Percentiles rank a stretch among this genome's conserved stretches.
phyloP scores from a whole-genome alignment of 2,329 filamentous ascomycete genomes.

The Colletotrichum ledebouriae region DNA sequence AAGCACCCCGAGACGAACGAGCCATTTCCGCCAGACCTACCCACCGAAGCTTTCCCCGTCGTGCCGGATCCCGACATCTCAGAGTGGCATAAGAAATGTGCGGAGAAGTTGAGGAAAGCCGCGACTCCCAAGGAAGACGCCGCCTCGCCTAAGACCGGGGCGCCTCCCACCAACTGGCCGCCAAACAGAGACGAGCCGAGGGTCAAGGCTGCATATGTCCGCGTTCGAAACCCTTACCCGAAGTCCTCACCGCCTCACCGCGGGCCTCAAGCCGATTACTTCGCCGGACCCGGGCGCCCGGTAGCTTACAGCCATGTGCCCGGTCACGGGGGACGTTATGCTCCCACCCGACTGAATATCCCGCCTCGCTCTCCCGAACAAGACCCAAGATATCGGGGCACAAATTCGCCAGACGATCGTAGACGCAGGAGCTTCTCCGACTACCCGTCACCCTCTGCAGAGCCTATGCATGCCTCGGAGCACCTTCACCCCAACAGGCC shows the following conservation, averaged over 20 bases:
- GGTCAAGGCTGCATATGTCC: slow-evolving; percentile 54
- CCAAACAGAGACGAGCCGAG: slow-evolving; percentile 53
- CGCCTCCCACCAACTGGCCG: slow-evolving; percentile 44
- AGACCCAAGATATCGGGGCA: slow-evolving; percentile 51
- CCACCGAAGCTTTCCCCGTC: slow-evolving; percentile 75
- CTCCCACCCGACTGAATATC: slow-evolving; percentile 48
- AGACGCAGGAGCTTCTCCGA: slow-evolving; percentile 67
- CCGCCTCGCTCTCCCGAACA: slow-evolving; percentile 50
- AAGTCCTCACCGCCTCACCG: slow-evolving; percentile 44
- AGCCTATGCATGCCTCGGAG: slow-evolving; percentile 46
- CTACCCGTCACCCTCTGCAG: slow-evolving; percentile 55
- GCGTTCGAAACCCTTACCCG: slow-evolving; percentile 50
- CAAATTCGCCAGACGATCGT: slow-evolving; percentile 56
- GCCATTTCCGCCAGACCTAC: slow-evolving; percentile 72
- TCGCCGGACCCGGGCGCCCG: slow-evolving; percentile 47
- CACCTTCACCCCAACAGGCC: slow-evolving; percentile 55
- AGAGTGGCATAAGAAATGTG: slow-evolving; percentile 86
- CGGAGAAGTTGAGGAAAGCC: slow-evolving; percentile 76
- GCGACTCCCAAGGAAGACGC: slow-evolving; percentile 56
- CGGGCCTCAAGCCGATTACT: slow-evolving; percentile 49
- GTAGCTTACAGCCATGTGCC: slow-evolving; percentile 58
- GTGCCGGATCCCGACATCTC: slow-evolving; percentile 84
- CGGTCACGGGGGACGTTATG: slow-evolving; percentile 56
- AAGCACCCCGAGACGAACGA: slow-evolving; percentile 80
- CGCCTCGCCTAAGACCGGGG: slow-evolving; percentile 47